Conservation (phyloP, 2,329 filamentous ascomycete genomes). For the Claviceps sp. region DNA sequence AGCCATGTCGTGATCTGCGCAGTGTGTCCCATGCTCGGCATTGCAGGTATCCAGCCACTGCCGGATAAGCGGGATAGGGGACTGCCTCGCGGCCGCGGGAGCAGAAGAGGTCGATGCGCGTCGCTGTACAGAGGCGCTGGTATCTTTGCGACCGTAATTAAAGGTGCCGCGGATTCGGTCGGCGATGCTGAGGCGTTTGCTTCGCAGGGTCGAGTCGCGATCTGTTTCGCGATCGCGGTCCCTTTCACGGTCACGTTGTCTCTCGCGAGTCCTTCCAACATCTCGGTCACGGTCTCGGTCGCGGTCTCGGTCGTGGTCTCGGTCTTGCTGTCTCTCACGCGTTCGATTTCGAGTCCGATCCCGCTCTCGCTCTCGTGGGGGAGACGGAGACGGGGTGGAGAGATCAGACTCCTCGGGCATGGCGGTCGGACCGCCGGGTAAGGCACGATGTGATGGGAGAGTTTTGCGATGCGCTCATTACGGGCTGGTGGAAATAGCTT, state of each 20-base stretch:
- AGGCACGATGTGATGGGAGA: background rate
- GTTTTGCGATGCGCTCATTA: background rate
- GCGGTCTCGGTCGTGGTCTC: background rate
- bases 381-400: slow-evolving; percentile 1
- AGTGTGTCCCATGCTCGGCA: slow-evolving; percentile 27
- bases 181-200: slow-evolving; percentile 28
- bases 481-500: background rate
- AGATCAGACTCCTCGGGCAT: slow-evolving; percentile 5
- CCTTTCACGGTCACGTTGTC: slow-evolving; percentile 7
- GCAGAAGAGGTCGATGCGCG: slow-evolving; percentile 17
- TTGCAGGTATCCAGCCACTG: slow-evolving; percentile 32
- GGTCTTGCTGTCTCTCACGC: background rate
- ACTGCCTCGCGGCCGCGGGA: slow-evolving; percentile 16
- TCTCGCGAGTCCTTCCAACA: slow-evolving; percentile 3
- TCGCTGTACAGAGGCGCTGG: slow-evolving; percentile 14
- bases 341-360: background rate
- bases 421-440: background rate
- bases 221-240: slow-evolving; percentile 15
- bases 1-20: slow-evolving; percentile 15
- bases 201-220: slow-evolving; percentile 15
- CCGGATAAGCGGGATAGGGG: slow-evolving; percentile 25
- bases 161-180: slow-evolving; percentile 24
- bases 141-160: slow-evolving; percentile 18
- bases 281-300: slow-evolving; percentile 1
- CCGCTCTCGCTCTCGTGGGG: slow-evolving; percentile 1